Evolutionary conservation across 2,329 filamentous ascomycete genomes (phyloP).

Genomic region (Metarhizium guizhouense): DNA sequence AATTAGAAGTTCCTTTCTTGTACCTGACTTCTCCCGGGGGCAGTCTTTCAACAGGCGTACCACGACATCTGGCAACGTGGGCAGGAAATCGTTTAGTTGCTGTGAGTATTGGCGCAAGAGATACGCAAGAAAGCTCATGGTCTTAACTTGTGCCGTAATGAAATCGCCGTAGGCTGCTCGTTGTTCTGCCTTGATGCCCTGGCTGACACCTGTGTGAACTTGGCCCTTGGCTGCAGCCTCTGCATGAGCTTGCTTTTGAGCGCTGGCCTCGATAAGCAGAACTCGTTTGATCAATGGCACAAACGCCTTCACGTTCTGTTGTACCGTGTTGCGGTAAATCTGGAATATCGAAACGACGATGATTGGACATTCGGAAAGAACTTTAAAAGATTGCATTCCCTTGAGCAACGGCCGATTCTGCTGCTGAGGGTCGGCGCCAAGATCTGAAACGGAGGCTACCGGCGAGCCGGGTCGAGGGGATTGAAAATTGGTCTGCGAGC

Average conservation of each 20-base stretch:
- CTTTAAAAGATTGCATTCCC: slow-evolving; percentile 98
- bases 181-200: slow-evolving; percentile 70
- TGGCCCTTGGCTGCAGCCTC: slow-evolving; percentile 72
- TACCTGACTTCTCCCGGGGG: slow-evolving; percentile 84
- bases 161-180: slow-evolving; percentile 92
- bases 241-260: slow-evolving; percentile 83
- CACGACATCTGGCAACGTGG: slow-evolving; percentile 77
- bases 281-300: slow-evolving; percentile 91
- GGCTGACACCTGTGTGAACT: slow-evolving; percentile 88
- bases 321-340: slow-evolving; percentile 72
- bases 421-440: slow-evolving; percentile 73
- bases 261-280: slow-evolving; percentile 78
- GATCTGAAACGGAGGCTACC: slow-evolving; percentile 70
- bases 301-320: slow-evolving; percentile 81
- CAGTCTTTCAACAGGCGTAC: slow-evolving; percentile 89
- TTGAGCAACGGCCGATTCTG: slow-evolving; percentile 73
- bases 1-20: slow-evolving; percentile 89
- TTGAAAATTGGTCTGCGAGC: slow-evolving; percentile 64
- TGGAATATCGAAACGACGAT: slow-evolving; percentile 98
- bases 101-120: slow-evolving; percentile 79
- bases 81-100: slow-evolving; percentile 80
- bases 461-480: slow-evolving; percentile 87
- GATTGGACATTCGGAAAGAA: slow-evolving; percentile 93
- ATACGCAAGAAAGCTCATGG: slow-evolving; percentile 97
- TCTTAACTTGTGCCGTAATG: slow-evolving; percentile 96